Base-by-base conservation (phyloP, 192 early-diverging fungal genomes). In the Rhizoclosmatium globosum region DNA sequence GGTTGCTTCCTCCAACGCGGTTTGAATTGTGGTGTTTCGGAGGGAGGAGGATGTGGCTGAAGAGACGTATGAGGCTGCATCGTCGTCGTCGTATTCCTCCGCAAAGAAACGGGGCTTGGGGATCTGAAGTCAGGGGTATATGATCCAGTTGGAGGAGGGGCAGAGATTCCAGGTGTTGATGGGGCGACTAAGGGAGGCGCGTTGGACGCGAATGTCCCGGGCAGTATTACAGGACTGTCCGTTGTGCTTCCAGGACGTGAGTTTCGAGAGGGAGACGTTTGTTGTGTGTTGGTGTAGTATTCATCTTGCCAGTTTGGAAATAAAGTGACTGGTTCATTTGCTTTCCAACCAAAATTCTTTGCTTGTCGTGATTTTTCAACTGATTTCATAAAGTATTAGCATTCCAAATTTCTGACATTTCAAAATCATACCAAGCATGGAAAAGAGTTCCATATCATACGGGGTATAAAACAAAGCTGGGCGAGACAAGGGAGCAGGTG, bases 291-390 rank as follows among this genome's bases (percentile, higher is more conserved):
- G 17, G 67, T 11, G 61, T 47, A 65, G 41, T 75, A 56, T 72
- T 61, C 56, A 15, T 85, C 81, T 44, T 85, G 81, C 86, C 86
- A 87, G 39, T 80, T 74, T 9, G 83, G 75, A 78, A 84, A 87
- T 46, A 85, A 39, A 15, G 75, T 84, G 17, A 87, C 79, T 3
- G 86, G 86, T 41, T 81, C 76, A 2, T 78, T 38, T 3, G 47
- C 41, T 38, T 73, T 82, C 86, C 86, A 87, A 43, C 46, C 44
- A 21, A 83, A 75, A 48, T 85, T 87, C 65, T 87, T 87, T 7
- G 82, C 82, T 73, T 85, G 81, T 31, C 86, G 81, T 4, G 76
- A 77, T 45, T 77, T 74, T 39, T 87, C 83, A 2, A 87, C 71
- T 38, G 61, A 23, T 15, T 17, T 31, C 56, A 57, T 57, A 57